A percentile compares a stretch with the other conserved stretches of the same genome.
Evolutionary conservation across 2,329 filamentous ascomycete genomes (phyloP).

Genomic region (Pyricularia pennisetigena): DNA sequence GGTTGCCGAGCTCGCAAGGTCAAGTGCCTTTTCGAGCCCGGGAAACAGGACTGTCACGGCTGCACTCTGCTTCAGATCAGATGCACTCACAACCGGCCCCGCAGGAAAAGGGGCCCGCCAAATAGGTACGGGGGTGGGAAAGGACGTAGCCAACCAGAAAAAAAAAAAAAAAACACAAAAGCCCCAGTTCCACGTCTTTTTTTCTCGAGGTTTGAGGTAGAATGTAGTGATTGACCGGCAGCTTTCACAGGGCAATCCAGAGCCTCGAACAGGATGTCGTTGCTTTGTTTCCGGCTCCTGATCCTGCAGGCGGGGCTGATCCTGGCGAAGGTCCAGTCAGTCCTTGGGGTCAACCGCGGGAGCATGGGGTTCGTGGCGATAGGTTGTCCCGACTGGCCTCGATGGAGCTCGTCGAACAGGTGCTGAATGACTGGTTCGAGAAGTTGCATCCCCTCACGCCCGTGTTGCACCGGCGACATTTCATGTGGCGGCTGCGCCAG

Average conservation of each 20-base stretch:
- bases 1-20: slow-evolving; percentile 18
- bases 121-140: slow-evolving; percentile 15
- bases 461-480: slow-evolving; percentile 20
- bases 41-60: slow-evolving; percentile 10
- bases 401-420: slow-evolving; percentile 7
- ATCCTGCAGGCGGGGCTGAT: not conserved
- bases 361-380: not conserved
- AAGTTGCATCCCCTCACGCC: slow-evolving; percentile 24
- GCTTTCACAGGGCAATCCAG: not conserved
- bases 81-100: slow-evolving; percentile 17
- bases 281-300: not conserved
- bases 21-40: slow-evolving; percentile 13
- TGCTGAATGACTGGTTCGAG: slow-evolving; percentile 25
- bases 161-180: no score
- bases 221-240: not conserved
- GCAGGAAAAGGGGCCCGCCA: slow-evolving; percentile 16
- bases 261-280: not conserved
- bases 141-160: not conserved
- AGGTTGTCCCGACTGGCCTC: slow-evolving; percentile 8
- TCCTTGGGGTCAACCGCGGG: not conserved
- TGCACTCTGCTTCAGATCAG: slow-evolving; percentile 15
- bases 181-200: not conserved
- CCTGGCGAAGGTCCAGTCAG: not conserved
- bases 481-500: slow-evolving; percentile 16
- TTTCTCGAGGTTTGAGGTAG: not conserved